Evolutionary conservation across 352 stramenopile species (phyloP).

Genomic region (Pseudoperonospora humuli): DNA sequence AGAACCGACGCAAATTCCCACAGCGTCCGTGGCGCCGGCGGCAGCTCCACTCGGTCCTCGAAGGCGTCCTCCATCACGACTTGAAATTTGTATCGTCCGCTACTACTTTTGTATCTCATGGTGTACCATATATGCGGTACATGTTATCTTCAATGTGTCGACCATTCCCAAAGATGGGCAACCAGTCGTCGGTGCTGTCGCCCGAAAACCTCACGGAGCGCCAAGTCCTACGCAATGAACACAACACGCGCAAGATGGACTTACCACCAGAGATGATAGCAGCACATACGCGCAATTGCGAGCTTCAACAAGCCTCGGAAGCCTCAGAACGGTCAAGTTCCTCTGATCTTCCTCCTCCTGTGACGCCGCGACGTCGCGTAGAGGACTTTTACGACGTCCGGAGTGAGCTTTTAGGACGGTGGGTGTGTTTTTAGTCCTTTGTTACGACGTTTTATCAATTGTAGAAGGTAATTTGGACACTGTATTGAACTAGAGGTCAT

Average conservation of each 20-base stretch:
- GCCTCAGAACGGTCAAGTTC: no score
- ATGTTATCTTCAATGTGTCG: neutral
- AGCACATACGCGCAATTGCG: no score
- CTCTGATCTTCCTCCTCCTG: no score
- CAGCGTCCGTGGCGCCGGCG: conserved; percentile 32
- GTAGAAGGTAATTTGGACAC: conserved; percentile 3
- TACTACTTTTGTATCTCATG: neutral
- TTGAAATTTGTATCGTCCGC: neutral
- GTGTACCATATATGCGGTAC: neutral
- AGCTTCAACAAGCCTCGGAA: no score
- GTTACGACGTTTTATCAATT: neutral
- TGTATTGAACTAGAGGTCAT: conserved; percentile 34
- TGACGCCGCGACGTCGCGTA: conserved; percentile 27
- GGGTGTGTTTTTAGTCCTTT: neutral
- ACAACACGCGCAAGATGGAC: conserved; percentile 12
- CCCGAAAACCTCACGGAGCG: conserved; percentile 2
- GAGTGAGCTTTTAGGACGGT: conserved; percentile 42
- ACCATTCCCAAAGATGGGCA: conserved; percentile 9
- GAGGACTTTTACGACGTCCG: conserved; percentile 56
- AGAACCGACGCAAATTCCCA: conserved; percentile 48
- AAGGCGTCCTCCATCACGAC: conserved; percentile 4
- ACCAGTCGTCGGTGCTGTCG: conserved; percentile 20
- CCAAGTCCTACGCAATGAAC: conserved; percentile 6
- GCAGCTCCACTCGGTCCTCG: conserved; percentile 5
- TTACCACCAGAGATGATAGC: conserved; percentile 5